phyloP scores from a whole-genome alignment of 768 basidiomycete species.

The Wakefieldia striispora region DNA sequence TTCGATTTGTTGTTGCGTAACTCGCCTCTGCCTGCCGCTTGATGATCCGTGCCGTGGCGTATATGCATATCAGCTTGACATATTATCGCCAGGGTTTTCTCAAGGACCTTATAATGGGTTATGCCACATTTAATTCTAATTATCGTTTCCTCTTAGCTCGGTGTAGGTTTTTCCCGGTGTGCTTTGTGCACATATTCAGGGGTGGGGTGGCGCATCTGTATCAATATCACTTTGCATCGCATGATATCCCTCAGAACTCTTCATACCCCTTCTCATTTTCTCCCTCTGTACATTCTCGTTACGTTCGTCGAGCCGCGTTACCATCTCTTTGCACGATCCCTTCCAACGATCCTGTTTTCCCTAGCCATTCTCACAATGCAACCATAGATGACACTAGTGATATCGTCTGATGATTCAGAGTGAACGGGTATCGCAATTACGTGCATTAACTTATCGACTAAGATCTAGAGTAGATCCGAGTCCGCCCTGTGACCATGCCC shows the following conservation, averaged over 20 bases:
- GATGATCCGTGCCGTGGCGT: background rate
- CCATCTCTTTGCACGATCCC: background rate
- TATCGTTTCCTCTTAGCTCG: constrained; percentile 6
- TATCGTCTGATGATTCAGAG: background rate
- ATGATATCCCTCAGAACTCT: constrained; percentile 18
- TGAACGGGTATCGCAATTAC: constrained; percentile 5
- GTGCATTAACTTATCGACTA: constrained; percentile 29
- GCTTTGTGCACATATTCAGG: constrained; percentile 3
- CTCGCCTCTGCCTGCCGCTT: background rate
- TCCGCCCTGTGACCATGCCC: constrained; percentile 42
- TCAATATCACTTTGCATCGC: constrained; percentile 24
- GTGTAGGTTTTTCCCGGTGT: constrained; percentile 7
- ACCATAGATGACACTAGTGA: constrained; percentile 16
- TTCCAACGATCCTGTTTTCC: background rate
- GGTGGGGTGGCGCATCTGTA: constrained; percentile 18
- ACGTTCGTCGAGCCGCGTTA: constrained; percentile 1
- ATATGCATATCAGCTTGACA: constrained; percentile 2
- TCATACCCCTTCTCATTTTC: background rate
- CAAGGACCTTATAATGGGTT: constrained; percentile 29
- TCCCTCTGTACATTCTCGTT: background rate
- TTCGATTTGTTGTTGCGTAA: constrained; percentile 34
- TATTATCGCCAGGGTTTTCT: constrained; percentile 8
- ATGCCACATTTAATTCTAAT: constrained; percentile 34
- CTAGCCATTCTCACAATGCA: constrained; percentile 1
- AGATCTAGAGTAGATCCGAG: constrained; percentile 37